Evolutionary conservation across 2,329 filamentous ascomycete species (phyloP).

Genomic region (Alternaria triticimaculans): DNA sequence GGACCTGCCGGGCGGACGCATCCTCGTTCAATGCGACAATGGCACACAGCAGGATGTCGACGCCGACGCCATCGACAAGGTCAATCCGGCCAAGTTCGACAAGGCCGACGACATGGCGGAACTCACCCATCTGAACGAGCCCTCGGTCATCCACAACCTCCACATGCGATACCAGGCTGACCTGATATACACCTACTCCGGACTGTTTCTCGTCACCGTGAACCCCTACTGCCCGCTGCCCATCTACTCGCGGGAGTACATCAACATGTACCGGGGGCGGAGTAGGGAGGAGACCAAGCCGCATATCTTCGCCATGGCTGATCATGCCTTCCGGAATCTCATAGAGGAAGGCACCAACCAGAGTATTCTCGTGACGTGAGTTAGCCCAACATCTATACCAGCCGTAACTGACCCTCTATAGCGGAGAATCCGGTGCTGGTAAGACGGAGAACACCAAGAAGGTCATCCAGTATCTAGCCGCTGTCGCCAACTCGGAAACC

Average conservation of each 20-base stretch:
- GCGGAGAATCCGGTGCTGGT: slow-evolving; percentile 92
- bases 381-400: slow-evolving; percentile 12
- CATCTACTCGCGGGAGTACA: slow-evolving; percentile 95
- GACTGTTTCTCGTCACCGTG: slow-evolving; percentile 93
- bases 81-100: slow-evolving; percentile 99
- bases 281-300: slow-evolving; percentile 93
- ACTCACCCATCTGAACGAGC: slow-evolving; percentile 95
- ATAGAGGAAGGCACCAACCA: slow-evolving; percentile 96
- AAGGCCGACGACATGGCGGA: slow-evolving; percentile 99
- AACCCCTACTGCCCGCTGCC: slow-evolving; percentile 95
- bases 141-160: slow-evolving; percentile 96
- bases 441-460: slow-evolving; percentile 99
- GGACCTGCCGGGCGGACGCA: slow-evolving; percentile 70
- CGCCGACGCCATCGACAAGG: slow-evolving; percentile 90
- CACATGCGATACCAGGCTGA: slow-evolving; percentile 95
- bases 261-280: slow-evolving; percentile 96
- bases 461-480: slow-evolving; percentile 96
- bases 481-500: slow-evolving; percentile 85
- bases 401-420: slow-evolving; percentile 35
- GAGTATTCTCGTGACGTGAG: slow-evolving; percentile 89
- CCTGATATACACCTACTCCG: slow-evolving; percentile 96
- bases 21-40: slow-evolving; percentile 93
- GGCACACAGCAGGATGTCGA: slow-evolving; percentile 92
- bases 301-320: slow-evolving; percentile 97
- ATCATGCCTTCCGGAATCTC: slow-evolving; percentile 93